Percentiles rank a stretch among this genome's conserved stretches.
Conservation (phyloP, 306 rosid genomes). For the Abrus pulchellus region DNA sequence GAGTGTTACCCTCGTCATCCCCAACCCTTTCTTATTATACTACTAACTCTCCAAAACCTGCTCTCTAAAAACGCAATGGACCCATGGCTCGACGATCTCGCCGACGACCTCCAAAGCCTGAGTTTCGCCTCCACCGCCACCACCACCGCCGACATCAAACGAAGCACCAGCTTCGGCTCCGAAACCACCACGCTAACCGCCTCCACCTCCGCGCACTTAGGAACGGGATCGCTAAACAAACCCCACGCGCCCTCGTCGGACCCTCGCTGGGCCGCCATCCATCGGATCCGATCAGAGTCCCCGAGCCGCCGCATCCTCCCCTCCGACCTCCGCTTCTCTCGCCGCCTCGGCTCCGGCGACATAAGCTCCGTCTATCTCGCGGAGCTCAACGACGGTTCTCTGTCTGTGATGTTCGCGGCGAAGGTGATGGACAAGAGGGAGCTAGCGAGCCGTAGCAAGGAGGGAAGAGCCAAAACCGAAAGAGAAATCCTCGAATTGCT, state of each 20-base stretch:
- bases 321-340: constrained; percentile 74
- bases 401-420: constrained; percentile 67
- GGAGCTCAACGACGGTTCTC: constrained; percentile 54
- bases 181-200: constrained; percentile 69
- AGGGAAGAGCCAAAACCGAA: constrained; percentile 83
- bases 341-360: constrained; percentile 82
- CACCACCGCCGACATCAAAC: constrained; percentile 63
- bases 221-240: constrained; percentile 49
- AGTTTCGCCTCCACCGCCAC: constrained; percentile 80
- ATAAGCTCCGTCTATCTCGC: constrained; percentile 81
- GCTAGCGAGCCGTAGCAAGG: constrained; percentile 72
- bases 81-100: constrained; percentile 73
- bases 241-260: constrained; percentile 74
- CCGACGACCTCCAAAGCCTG: constrained; percentile 81
- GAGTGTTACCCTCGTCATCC: not conserved
- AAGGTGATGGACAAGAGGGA: constrained; percentile 92
- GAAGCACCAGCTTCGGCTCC: constrained; percentile 80
- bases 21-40: not conserved
- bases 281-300: constrained; percentile 77
- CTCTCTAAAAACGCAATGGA: constrained; percentile 62
- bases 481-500: constrained; percentile 73
- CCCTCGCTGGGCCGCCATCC: constrained; percentile 75
- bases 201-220: constrained; percentile 62
- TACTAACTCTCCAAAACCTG: not conserved
- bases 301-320: constrained; percentile 60